These are phyloP conservation scores for Triticum turgidum DNA, from an alignment of 176 grass and related monocot species.

Conservation along the genomic window DNA sequence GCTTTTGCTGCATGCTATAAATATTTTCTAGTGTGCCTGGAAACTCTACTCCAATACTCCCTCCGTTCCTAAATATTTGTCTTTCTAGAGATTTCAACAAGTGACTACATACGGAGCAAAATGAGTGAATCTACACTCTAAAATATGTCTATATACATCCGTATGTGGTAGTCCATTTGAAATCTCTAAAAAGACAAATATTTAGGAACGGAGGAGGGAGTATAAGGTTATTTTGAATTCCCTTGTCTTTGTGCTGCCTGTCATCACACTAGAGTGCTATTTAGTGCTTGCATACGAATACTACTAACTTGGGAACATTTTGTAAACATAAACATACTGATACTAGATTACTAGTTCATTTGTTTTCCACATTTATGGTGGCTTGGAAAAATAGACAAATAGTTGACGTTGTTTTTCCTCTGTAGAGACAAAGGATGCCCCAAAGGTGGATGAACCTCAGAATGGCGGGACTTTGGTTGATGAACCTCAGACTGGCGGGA, in stretches of 20 bases:
- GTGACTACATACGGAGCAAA: too few relatives aligned
- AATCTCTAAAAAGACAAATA: too few relatives aligned
- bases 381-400: not conserved
- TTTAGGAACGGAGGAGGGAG: too few relatives aligned
- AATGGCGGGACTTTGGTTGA: conserved; percentile 23
- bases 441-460: conserved; percentile 31
- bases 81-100: too few relatives aligned
- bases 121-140: too few relatives aligned
- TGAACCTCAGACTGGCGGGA: conserved; percentile 26
- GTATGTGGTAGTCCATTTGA: too few relatives aligned
- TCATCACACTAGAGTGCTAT: not conserved
- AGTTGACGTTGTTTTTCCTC: conserved; percentile 26
- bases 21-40: not conserved
- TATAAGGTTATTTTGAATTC: conserved; percentile 25
- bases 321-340: not conserved
- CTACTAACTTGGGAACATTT: not conserved
- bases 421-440: conserved; percentile 37
- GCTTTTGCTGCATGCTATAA: conserved; percentile 5
- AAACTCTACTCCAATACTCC: not conserved
- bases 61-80: too few relatives aligned
- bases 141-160: too few relatives aligned
- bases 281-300: not conserved
- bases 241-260: not conserved
- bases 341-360: not conserved
- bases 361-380: not conserved